Percentiles rank a stretch among this genome's conserved stretches.
These are phyloP conservation scores for Monosporozyma yasuniensis DNA, from an alignment of 805 yeast species.

Conservation along the genomic window DNA sequence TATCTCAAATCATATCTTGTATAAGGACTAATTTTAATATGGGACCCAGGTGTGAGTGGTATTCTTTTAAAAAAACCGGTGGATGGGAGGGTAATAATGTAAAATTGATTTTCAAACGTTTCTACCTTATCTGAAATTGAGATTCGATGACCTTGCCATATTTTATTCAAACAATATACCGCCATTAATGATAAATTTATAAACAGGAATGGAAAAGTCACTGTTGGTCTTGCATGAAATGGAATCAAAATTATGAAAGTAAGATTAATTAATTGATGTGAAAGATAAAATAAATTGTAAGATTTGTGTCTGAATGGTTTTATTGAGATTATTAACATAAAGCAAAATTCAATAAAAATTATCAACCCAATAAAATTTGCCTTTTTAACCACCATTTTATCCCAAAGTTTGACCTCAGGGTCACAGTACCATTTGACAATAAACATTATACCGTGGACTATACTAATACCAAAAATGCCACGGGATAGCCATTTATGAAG, in stretches of 20 bases:
- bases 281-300: slow-evolving; percentile 47
- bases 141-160: not conserved
- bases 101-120: not conserved
- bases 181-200: slow-evolving; percentile 15
- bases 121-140: not conserved
- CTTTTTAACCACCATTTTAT: slow-evolving; percentile 17
- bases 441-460: slow-evolving; percentile 48
- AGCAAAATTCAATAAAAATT: slow-evolving; percentile 30
- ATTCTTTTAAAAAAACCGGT: not conserved
- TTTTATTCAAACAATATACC: slow-evolving; percentile 7
- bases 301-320: slow-evolving; percentile 39
- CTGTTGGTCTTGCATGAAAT: slow-evolving; percentile 68
- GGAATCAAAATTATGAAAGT: slow-evolving; percentile 37
- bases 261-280: slow-evolving; percentile 47
- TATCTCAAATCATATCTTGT: slow-evolving; percentile 31
- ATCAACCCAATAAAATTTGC: slow-evolving; percentile 47
- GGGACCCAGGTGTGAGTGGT: slow-evolving; percentile 36
- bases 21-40: slow-evolving; percentile 41
- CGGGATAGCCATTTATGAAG: slow-evolving; percentile 71
- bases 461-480: slow-evolving; percentile 37
- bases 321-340: slow-evolving; percentile 40
- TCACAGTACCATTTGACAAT: slow-evolving; percentile 39
- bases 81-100: not conserved
- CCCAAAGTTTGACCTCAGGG: slow-evolving; percentile 31
- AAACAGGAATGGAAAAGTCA: slow-evolving; percentile 30